Base-by-base conservation (phyloP, 1,284 basidiomycete genomes). In the Tilletia indica region DNA sequence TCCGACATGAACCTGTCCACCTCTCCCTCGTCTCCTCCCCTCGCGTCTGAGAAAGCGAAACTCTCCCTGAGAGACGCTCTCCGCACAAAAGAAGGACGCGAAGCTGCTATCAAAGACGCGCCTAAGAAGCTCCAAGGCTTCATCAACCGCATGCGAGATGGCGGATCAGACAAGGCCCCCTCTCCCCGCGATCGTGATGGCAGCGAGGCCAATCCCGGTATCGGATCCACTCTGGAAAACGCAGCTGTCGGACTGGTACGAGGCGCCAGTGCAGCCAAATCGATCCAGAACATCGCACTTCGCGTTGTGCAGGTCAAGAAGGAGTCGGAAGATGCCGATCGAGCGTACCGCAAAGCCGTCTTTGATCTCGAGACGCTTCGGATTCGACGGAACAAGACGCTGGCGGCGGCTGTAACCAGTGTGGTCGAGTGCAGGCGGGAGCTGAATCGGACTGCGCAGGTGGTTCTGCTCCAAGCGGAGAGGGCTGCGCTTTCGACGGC, bases 281-380 rank as follows among this genome's bases (percentile, higher is more conserved):
- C 73, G 71, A 75, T 36, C 70, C 73, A 64, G 36, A 64, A 64
- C 36, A 34, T 64, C 16, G 61, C 61, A 42, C 61, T 64, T 42
- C 61, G 61, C 14, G 16, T 64, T n/a, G 77, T 78, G 25, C 75
- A 77, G 38, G 79, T 76, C 0, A 80, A 81, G 71, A 75, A 81
- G 11, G 82, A 83, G 71, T 71, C 78, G 48, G 77, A 82, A 0
- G 82, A 83, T 45, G 71, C 84, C 91, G 95, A 98, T 85, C 92
- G 91, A 83, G 93, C 94, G 73, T 99, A 98, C 80, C 89, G 96
- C 42, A 91, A 91, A 76, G 93, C 90, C 47, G 90, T 99, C 39
- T 92, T 97, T 85, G 93, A 94, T 89, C 86, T 96, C 34, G 96
- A 99, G 86, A 97, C 96, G 0, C 87, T 98, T 31, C 47, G 80